These are phyloP conservation scores for Diophrys appendiculata DNA, from an alignment of 73 alveolate species.

Conservation along the genomic window DNA sequence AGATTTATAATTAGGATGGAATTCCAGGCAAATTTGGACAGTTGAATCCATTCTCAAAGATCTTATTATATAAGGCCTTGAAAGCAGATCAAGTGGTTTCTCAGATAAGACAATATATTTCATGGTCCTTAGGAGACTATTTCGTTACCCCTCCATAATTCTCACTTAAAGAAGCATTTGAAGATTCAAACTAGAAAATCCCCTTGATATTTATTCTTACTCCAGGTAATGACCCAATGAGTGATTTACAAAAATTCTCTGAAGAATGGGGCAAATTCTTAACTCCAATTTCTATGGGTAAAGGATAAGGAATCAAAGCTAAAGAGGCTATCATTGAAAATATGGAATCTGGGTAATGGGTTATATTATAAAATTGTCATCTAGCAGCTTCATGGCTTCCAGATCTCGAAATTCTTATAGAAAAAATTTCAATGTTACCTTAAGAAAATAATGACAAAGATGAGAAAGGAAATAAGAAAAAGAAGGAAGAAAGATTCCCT, in stretches of 20 bases:
- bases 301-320: slow-evolving; percentile 97
- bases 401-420: slow-evolving; percentile 84
- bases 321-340: slow-evolving; percentile 64
- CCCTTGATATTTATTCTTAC: slow-evolving; percentile 84
- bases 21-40: slow-evolving; percentile 75
- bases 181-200: slow-evolving; percentile 66
- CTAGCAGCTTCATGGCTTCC: slow-evolving; percentile 95
- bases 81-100: slow-evolving; percentile 76
- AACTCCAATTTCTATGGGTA: slow-evolving; percentile 86
- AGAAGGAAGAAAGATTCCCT: slow-evolving; percentile 59
- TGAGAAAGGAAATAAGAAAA: slow-evolving; percentile 7
- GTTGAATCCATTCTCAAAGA: slow-evolving; percentile 54
- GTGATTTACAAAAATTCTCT: slow-evolving; percentile 69
- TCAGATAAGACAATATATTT: slow-evolving; percentile 72
- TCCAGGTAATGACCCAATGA: slow-evolving; percentile 91
- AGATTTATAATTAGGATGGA: slow-evolving; percentile 50
- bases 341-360: slow-evolving; percentile 85
- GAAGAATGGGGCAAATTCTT: slow-evolving; percentile 73
- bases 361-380: slow-evolving; percentile 93
- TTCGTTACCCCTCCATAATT: slow-evolving; percentile 77
- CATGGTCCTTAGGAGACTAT: slow-evolving; percentile 71
- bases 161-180: slow-evolving; percentile 69
- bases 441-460: slow-evolving; percentile 28
- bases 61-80: slow-evolving; percentile 66
- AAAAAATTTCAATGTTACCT: slow-evolving; percentile 36